These are phyloP conservation scores for Suhomyces bokatorum DNA, from an alignment of 1,139 yeast genomes.

Conservation along the genomic window DNA sequence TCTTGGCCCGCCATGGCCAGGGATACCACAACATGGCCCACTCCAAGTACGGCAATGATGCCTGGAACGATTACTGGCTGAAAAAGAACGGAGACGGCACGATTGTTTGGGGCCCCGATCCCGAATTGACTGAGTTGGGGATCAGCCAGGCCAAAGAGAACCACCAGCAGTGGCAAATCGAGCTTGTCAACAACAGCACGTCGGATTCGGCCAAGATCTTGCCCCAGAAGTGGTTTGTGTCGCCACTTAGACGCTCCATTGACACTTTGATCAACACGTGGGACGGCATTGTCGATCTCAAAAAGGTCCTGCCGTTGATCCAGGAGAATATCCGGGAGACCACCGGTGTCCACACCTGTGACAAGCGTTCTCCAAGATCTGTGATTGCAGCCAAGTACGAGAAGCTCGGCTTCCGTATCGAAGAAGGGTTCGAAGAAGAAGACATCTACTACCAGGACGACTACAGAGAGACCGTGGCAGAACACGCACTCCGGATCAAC, in stretches of 20 bases:
- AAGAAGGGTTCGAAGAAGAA: conserved; percentile 41
- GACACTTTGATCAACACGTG: conserved; percentile 36
- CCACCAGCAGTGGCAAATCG: conserved; percentile 19
- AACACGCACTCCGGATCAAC: conserved; percentile 42
- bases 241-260: conserved; percentile 41
- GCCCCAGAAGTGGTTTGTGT: conserved; percentile 36
- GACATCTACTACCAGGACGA: conserved; percentile 41
- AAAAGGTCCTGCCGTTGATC: conserved; percentile 31
- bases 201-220: conserved; percentile 4
- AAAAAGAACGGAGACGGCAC: conserved; percentile 45
- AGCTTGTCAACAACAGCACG: conserved; percentile 11
- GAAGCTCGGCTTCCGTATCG: conserved; percentile 30
- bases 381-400: conserved; percentile 34
- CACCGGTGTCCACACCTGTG: conserved; percentile 47
- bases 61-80: conserved; percentile 48
- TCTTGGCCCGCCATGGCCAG: conserved; percentile 49
- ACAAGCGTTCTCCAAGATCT: conserved; percentile 39
- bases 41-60: conserved; percentile 41
- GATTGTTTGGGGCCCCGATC: conserved; percentile 50
- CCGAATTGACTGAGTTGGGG: conserved; percentile 45
- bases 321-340: conserved; percentile 47
- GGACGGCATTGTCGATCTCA: conserved; percentile 31
- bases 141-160: conserved; percentile 38
- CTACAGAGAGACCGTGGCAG: conserved; percentile 42
- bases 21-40: conserved; percentile 50